Base-by-base conservation (phyloP, 225 moss, liverwort and hornwort genomes). In the Sphagnum tenellum region DNA sequence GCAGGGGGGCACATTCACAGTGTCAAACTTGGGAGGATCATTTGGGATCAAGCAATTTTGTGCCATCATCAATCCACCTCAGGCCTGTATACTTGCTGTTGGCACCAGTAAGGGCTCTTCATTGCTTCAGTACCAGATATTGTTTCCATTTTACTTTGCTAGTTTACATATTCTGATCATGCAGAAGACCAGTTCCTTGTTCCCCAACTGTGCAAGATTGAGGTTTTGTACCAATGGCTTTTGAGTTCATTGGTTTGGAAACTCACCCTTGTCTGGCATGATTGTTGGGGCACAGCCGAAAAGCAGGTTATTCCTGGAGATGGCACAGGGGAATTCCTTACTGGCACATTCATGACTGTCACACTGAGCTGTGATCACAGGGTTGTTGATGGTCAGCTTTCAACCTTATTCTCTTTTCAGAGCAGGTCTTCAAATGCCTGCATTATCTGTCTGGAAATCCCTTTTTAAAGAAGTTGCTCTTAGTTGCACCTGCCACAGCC, bases 351-450 rank as follows among this genome's bases (percentile, higher is more conserved):
- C 65, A 85, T 96, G 73, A 81, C 82, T 44, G 92, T 90, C 65
- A 96, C 95, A 68, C 59, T 96, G 68, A 96, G 95, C 78, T 92
- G 92, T 68, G 95, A 96, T 70, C 95, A 96, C 64, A 86, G 92
- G 75, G 95, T 96, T 77, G 85, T 96, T 71, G 95, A 96, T 77
- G 90, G 88, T 90, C 60, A 63, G 86, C 72, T 62, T 55, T 29
- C 44, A 9, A 48, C 13, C 44, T 29, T 29, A 29, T 29, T 29
- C 29, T 29, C 29, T 29, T 29, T 0, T 29, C 29, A 29, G 29
- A 29, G 29, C 29, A 29, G 29, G 29, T 29, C 29, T 29, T 29
- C 29, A 29, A 29, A 29, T 29, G 29, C 29, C 29, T 29, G 29
- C 29, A 29, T 29, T 29, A 29, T 29, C 29, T 29, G 29, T 29